phyloP scores from a whole-genome alignment of 169 alveolate species.

The Neospora caninum region DNA sequence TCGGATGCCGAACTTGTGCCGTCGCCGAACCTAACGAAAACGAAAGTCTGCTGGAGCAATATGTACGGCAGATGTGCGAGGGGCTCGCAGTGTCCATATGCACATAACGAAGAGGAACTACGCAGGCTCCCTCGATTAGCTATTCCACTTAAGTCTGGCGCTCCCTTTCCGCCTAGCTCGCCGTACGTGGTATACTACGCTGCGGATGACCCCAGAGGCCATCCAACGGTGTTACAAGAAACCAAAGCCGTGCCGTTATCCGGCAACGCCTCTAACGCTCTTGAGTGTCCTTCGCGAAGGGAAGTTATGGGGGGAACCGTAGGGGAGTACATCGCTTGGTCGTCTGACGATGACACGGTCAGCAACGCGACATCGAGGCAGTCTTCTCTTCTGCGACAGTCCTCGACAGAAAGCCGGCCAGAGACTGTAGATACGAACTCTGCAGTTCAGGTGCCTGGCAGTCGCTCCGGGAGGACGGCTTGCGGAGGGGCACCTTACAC shows the following conservation, averaged over 20 bases:
- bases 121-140: constrained; percentile 21
- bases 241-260: not conserved
- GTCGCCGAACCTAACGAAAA: constrained; percentile 22
- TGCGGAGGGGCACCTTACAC: too few relatives aligned
- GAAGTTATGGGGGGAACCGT: not conserved
- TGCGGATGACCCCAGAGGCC: not conserved
- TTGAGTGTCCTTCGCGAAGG: not conserved
- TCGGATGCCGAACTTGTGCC: constrained; percentile 28
- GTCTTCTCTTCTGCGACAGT: not conserved
- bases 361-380: not conserved
- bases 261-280: not conserved
- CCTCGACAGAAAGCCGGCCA: not conserved
- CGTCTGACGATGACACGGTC: constrained; percentile 2
- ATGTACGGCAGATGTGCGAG: constrained; percentile 18
- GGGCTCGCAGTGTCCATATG: constrained; percentile 1
- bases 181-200: constrained; percentile 15
- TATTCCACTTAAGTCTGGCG: not conserved
- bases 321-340: constrained; percentile 3
- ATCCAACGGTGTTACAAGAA: not conserved
- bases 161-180: constrained; percentile 8
- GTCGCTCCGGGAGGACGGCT: not conserved
- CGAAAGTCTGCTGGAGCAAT: constrained; percentile 28
- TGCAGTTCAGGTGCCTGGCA: not conserved
- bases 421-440: not conserved
- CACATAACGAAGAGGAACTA: constrained; percentile 31